Evolutionary conservation across 768 basidiomycete genomes (phyloP).

Genomic region (Hypholoma sublateritium): DNA sequence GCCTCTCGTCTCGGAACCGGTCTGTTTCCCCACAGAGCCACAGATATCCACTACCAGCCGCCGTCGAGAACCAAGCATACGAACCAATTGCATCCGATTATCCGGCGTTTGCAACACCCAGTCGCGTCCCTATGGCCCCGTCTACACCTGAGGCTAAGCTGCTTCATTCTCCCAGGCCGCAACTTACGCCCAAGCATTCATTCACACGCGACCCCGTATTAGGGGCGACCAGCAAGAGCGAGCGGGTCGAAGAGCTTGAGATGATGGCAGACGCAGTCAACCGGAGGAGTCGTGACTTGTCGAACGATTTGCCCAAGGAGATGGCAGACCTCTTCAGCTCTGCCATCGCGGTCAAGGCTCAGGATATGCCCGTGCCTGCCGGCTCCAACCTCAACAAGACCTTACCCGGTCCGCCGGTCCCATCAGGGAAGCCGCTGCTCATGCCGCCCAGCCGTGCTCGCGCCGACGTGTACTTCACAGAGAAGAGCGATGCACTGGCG

Average conservation of each 20-base stretch:
- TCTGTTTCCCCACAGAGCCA: conserved; percentile 65
- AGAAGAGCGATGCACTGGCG: conserved; percentile 1
- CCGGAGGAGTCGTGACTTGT: conserved; percentile 33
- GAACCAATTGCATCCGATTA: not conserved
- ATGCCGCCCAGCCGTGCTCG: conserved; percentile 28
- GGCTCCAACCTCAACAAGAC: conserved; percentile 48
- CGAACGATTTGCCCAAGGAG: conserved; percentile 35
- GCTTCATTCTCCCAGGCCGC: conserved; percentile 65
- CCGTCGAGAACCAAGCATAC: conserved; percentile 2
- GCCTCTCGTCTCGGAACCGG: conserved; percentile 52
- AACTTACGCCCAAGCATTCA: conserved; percentile 65
- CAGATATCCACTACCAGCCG: conserved; percentile 42
- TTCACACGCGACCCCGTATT: conserved; percentile 41
- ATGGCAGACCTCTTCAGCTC: conserved; percentile 6
- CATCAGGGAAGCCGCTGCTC: conserved; percentile 40
- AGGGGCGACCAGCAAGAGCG: conserved; percentile 44
- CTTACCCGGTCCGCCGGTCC: conserved; percentile 57
- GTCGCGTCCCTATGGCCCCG: conserved; percentile 14
- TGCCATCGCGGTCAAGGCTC: conserved; percentile 14
- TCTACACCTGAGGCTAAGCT: conserved; percentile 30
- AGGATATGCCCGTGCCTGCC: conserved; percentile 3
- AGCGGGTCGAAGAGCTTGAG: conserved; percentile 70
- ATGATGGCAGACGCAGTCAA: conserved; percentile 66
- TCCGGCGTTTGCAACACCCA: not conserved
- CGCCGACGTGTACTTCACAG: conserved; percentile 18